These are phyloP conservation scores for Huntiella decipiens DNA, from an alignment of 2,329 filamentous ascomycete genomes.

Conservation along the genomic window DNA sequence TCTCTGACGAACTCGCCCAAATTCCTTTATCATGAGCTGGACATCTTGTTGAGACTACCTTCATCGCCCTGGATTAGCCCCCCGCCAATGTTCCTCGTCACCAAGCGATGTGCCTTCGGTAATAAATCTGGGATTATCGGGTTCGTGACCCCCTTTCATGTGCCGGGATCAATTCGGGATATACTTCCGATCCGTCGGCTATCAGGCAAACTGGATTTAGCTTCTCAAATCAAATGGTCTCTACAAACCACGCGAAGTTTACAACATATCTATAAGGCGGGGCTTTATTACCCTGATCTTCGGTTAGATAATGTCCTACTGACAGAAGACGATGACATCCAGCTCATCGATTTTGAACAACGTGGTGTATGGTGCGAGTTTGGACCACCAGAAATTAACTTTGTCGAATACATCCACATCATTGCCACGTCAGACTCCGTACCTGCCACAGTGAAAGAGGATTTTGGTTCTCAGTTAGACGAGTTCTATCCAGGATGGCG, in stretches of 20 bases:
- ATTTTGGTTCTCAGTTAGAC: conserved; percentile 24
- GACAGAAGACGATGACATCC: conserved; percentile 24
- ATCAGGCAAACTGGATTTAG: conserved; percentile 23
- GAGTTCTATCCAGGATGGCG: conserved; percentile 29
- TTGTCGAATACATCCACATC: conserved; percentile 37
- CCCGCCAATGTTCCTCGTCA: conserved; percentile 33
- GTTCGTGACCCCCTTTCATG: conserved; percentile 36
- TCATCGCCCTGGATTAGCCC: conserved; percentile 28
- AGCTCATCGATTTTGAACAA: conserved; percentile 45
- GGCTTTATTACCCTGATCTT: conserved; percentile 38
- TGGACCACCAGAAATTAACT: conserved; percentile 39
- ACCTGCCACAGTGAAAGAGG: conserved; percentile 20
- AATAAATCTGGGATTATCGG: conserved; percentile 35
- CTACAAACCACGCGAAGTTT: conserved; percentile 32
- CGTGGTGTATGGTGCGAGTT: conserved; percentile 45
- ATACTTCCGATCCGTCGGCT: conserved; percentile 31
- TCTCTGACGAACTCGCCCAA: conserved; percentile 37
- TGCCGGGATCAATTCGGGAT: conserved; percentile 35
- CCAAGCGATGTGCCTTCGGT: conserved; percentile 36
- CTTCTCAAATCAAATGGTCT: conserved; percentile 33
- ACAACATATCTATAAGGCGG: conserved; percentile 19
- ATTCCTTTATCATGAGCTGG: conserved; percentile 42
- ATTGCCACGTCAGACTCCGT: conserved; percentile 31
- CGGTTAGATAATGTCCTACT: conserved; percentile 41
- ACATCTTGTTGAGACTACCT: conserved; percentile 31